These are phyloP conservation scores for Saccharum officinarum DNA, from an alignment of 176 grass and related monocot genomes.

Conservation along the genomic window DNA sequence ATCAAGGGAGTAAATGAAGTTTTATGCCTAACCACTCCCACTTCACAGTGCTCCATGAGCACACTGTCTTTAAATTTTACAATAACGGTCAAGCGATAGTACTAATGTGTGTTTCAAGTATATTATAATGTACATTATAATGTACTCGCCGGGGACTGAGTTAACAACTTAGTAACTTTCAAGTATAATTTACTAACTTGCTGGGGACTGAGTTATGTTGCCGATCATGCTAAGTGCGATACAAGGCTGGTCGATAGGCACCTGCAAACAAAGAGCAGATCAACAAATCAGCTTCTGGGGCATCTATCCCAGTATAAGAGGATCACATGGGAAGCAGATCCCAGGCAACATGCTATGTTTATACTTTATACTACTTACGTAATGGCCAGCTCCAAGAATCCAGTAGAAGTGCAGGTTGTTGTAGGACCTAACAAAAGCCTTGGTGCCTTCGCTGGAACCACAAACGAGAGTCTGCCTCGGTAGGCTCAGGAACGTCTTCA, in stretches of 20 bases:
- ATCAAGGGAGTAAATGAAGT: too few relatives aligned
- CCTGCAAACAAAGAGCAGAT: conserved; percentile 30
- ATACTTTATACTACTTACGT: conserved; percentile 48
- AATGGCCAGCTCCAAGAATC: conserved; percentile 89
- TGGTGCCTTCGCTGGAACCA: conserved; percentile 35
- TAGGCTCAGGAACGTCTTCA: conserved; percentile 52
- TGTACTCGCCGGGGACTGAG: conserved; percentile 32
- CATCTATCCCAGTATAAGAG: not conserved
- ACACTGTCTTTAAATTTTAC: too few relatives aligned
- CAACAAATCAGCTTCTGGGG: not conserved
- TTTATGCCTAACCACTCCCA: too few relatives aligned
- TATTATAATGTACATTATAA: not conserved
- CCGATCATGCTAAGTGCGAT: conserved; percentile 57
- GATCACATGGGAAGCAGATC: not conserved
- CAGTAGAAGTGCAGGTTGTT: conserved; percentile 91
- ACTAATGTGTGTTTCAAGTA: not conserved
- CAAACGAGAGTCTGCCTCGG: conserved; percentile 58
- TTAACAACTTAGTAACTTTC: not conserved
- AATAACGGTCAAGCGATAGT: not conserved
- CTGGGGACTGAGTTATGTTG: conserved; percentile 57
- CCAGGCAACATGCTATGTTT: not conserved
- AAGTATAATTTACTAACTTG: not conserved
- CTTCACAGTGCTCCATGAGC: too few relatives aligned
- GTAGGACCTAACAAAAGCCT: conserved; percentile 75
- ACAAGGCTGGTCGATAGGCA: conserved; percentile 67